Conservation (phyloP, 345 rosid genomes). For the Salix purpurea region DNA sequence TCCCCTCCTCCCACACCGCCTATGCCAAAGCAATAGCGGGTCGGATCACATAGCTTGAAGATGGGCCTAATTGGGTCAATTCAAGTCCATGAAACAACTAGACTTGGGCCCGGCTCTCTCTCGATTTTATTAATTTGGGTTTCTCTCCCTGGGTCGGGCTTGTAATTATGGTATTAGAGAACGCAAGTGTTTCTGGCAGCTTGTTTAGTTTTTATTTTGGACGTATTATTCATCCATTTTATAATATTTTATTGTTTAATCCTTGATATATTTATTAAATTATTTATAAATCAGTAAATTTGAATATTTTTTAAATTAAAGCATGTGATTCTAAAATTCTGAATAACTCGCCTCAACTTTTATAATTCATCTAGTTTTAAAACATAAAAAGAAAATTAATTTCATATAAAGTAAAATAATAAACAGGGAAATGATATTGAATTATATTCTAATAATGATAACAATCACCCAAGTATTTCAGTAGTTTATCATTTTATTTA, state of each 20-base stretch:
- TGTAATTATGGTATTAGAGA: background rate
- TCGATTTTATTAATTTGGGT: background rate
- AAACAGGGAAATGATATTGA: background rate
- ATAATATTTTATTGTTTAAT: too few relatives aligned
- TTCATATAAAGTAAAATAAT: background rate
- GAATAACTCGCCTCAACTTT: background rate
- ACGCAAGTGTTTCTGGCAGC: too few relatives aligned
- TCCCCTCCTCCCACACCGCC: too few relatives aligned
- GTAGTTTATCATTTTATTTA: too few relatives aligned
- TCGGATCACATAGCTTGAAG: background rate
- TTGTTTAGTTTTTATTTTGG: too few relatives aligned
- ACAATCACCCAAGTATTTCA: too few relatives aligned
- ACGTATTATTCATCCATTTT: too few relatives aligned
- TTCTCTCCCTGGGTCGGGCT: too few relatives aligned
- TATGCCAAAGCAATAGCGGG: background rate
- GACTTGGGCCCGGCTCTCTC: background rate
- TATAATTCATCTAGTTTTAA: background rate
- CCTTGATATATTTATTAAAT: too few relatives aligned
- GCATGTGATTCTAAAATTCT: background rate
- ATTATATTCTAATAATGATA: background rate
- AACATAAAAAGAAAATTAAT: background rate
- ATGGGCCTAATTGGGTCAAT: background rate
- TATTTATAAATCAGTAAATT: background rate
- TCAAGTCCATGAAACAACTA: background rate
- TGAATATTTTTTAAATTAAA: background rate